phyloP scores from a whole-genome alignment of 2,329 filamentous ascomycete species.

The Trichophyton mentagrophytes region DNA sequence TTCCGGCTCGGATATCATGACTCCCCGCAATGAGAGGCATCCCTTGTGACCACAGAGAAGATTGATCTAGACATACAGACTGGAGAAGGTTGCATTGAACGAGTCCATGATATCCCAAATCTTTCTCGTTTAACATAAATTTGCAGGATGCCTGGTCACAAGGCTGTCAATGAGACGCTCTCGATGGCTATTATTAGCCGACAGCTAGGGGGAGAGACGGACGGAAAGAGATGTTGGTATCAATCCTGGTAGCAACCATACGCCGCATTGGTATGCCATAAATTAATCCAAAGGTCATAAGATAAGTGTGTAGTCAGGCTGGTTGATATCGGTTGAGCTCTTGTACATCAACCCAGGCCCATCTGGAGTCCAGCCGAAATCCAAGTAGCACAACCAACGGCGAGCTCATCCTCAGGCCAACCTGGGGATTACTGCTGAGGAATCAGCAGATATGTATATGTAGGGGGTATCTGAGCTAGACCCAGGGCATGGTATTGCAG shows the following conservation, averaged over 20 bases:
- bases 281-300: neutral
- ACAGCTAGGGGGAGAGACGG: neutral
- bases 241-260: neutral
- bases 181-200: neutral
- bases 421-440: neutral
- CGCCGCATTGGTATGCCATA: neutral
- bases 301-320: neutral
- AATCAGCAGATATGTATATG: neutral
- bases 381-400: neutral
- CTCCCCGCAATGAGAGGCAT: neutral
- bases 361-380: neutral
- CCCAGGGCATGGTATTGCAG: neutral
- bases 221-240: neutral
- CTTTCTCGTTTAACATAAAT: neutral
- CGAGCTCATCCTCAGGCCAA: neutral
- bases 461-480: neutral
- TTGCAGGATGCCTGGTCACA: neutral
- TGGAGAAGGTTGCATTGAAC: neutral
- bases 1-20: neutral
- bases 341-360: neutral
- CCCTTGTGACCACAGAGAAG: neutral
- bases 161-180: neutral
- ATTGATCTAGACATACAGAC: neutral
- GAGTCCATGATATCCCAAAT: neutral
- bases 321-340: neutral